These are phyloP conservation scores for Athelia sp. DNA, from an alignment of 1,284 basidiomycete genomes.

Conservation along the genomic window DNA sequence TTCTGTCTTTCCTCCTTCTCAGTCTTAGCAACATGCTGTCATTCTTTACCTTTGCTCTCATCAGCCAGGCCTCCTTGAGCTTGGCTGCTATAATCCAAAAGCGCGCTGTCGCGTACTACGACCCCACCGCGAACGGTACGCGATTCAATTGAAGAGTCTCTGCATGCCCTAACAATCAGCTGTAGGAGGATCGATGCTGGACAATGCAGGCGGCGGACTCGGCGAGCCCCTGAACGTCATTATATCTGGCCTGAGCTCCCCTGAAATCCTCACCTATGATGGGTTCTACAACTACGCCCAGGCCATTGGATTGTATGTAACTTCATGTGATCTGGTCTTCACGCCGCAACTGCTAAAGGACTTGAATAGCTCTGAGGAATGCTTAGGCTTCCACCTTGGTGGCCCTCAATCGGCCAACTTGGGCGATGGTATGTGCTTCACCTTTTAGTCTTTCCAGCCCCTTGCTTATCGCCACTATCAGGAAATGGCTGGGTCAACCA, in stretches of 20 bases:
- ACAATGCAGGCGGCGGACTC: conserved; percentile 33
- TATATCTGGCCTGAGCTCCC: conserved; percentile 52
- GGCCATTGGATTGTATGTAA: conserved; percentile 54
- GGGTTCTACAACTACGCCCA: conserved; percentile 57
- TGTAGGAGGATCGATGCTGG: conserved; percentile 48
- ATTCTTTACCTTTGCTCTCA: neutral
- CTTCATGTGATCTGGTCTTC: neutral
- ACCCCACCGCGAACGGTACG: conserved; percentile 31
- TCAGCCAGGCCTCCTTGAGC: neutral
- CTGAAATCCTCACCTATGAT: conserved; percentile 46
- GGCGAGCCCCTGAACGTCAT: conserved; percentile 66
- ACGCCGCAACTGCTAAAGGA: neutral
- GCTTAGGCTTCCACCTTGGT: conserved; percentile 57
- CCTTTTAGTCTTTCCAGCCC: too few species aligned
- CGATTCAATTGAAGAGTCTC: too few species aligned
- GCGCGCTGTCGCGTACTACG: conserved; percentile 31
- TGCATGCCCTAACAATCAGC: too few species aligned
- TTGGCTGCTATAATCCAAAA: conserved; percentile 4
- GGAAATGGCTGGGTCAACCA: conserved; percentile 40
- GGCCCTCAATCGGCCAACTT: conserved; percentile 54
- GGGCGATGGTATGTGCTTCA: too few species aligned
- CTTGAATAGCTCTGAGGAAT: conserved; percentile 52
- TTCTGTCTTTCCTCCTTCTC: too few species aligned
- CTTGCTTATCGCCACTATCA: too few species aligned
- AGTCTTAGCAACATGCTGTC: too few species aligned